Evolutionary conservation across 1,284 basidiomycete genomes (phyloP).

Genomic region (Papiliotrema terrestris): DNA sequence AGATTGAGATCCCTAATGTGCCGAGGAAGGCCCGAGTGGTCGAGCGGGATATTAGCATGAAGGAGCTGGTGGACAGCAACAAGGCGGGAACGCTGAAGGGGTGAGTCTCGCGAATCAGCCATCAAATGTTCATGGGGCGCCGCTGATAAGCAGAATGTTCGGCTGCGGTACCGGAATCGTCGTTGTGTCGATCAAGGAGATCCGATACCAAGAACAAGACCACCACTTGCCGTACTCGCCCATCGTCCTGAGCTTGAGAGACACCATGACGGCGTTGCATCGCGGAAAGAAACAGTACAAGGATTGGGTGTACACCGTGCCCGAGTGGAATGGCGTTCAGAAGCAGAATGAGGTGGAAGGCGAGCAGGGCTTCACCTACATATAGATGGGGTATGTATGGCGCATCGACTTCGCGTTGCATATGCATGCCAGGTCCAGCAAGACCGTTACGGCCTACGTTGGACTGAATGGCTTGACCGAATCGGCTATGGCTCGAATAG

Average conservation of each 20-base stretch:
- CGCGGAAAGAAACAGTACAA: slow-evolving; percentile 33
- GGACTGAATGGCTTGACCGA: no score
- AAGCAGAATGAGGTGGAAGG: slow-evolving; percentile 16
- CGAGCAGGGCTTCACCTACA: slow-evolving; percentile 5
- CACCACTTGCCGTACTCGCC: slow-evolving; percentile 39
- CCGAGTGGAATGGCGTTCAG: slow-evolving; percentile 32
- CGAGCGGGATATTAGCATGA: slow-evolving; percentile 44
- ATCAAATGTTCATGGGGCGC: no score
- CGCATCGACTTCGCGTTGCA: no score
- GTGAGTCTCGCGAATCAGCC: slow-evolving; percentile 16
- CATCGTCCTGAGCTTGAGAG: slow-evolving; percentile 34
- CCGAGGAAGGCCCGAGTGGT: slow-evolving; percentile 43
- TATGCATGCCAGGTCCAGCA: no score
- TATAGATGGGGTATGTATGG: background rate
- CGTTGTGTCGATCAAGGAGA: slow-evolving; percentile 33
- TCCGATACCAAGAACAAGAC: slow-evolving; percentile 29
- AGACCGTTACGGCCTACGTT: no score
- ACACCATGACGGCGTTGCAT: slow-evolving; percentile 42
- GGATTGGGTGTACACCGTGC: slow-evolving; percentile 39
- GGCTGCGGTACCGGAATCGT: slow-evolving; percentile 45
- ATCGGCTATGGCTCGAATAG: no score
- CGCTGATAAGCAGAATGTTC: slow-evolving; percentile 29
- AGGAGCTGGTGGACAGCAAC: slow-evolving; percentile 33
- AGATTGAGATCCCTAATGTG: slow-evolving; percentile 36
- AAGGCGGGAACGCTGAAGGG: slow-evolving; percentile 41